These are phyloP conservation scores for Scutellaria baicalensis DNA, from an alignment of 257 asterid species.

Conservation along the genomic window DNA sequence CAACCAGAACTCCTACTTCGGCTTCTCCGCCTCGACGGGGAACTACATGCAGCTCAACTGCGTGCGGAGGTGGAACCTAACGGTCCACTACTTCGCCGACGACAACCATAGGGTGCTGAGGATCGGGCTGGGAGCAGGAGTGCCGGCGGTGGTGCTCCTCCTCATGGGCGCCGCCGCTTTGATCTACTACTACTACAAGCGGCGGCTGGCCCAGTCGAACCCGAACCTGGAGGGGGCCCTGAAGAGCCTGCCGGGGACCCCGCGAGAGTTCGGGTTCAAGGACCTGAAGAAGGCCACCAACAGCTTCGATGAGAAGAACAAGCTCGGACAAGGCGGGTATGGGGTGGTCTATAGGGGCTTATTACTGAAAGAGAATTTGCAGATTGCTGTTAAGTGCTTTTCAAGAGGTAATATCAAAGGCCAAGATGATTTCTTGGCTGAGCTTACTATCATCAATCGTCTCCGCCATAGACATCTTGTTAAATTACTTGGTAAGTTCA, in stretches of 20 bases:
- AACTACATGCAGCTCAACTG: slow-evolving; percentile 48
- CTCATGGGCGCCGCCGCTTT: slow-evolving; percentile 28
- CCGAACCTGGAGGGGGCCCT: slow-evolving; percentile 54
- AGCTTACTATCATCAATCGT: slow-evolving; percentile 83
- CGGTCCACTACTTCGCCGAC: slow-evolving; percentile 39
- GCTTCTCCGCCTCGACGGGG: slow-evolving; percentile 87
- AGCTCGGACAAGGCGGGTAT: slow-evolving; percentile 86
- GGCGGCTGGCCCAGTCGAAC: slow-evolving; percentile 22
- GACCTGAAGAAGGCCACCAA: slow-evolving; percentile 75
- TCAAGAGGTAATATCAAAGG: slow-evolving; percentile 75
- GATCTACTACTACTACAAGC: slow-evolving; percentile 25
- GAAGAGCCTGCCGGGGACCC: slow-evolving; percentile 70
- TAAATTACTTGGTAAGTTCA: slow-evolving; percentile 57
- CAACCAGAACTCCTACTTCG: slow-evolving; percentile 59
- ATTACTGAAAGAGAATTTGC: slow-evolving; percentile 45
- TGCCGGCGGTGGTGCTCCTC: slow-evolving; percentile 34
- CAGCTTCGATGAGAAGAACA: slow-evolving; percentile 54
- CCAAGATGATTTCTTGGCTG: slow-evolving; percentile 82
- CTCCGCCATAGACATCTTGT: slow-evolving; percentile 90
- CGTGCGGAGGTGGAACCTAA: slow-evolving; percentile 69
- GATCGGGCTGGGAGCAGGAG: slow-evolving; percentile 43
- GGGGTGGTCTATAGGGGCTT: slow-evolving; percentile 75
- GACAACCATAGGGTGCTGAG: slow-evolving; percentile 10
- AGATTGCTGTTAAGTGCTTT: slow-evolving; percentile 80
- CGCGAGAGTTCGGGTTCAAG: slow-evolving; percentile 59